Percentiles rank a stretch among this genome's conserved stretches.
phyloP scores from a whole-genome alignment of 2,329 filamentous ascomycete genomes.

The Sporothrix curviconia region DNA sequence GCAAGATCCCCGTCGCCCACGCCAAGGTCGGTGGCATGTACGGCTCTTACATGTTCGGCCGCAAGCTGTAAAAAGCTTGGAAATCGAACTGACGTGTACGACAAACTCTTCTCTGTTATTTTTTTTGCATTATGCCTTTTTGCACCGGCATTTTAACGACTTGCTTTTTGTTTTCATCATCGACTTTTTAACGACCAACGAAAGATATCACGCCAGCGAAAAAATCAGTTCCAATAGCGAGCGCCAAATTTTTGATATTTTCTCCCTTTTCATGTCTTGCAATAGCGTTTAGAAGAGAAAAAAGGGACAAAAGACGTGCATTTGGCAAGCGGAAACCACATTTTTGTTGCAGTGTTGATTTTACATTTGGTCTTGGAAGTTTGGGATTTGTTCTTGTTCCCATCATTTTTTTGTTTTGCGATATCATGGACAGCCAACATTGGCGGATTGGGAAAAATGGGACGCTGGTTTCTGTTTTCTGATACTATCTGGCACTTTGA shows the following conservation, averaged over 20 bases:
- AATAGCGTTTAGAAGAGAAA: conserved; percentile 8
- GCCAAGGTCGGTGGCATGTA: conserved; percentile 94
- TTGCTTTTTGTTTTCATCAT: neutral
- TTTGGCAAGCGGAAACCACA: conserved; percentile 5
- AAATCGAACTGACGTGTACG: conserved; percentile 8
- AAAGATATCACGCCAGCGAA: conserved; percentile 3
- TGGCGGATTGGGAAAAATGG: neutral
- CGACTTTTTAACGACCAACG: conserved; percentile 6
- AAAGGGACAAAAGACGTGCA: neutral
- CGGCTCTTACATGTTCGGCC: conserved; percentile 62
- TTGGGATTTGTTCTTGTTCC: neutral
- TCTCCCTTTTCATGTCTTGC: neutral
- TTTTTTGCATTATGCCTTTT: conserved; percentile 7
- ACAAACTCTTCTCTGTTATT: conserved; percentile 9
- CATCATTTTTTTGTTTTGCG: neutral
- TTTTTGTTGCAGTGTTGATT: conserved; percentile 1
- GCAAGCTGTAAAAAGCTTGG: conserved; percentile 39
- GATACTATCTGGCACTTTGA: neutral
- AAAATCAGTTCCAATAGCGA: conserved; percentile 3
- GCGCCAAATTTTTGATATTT: neutral
- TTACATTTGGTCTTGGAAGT: neutral
- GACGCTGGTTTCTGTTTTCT: no score
- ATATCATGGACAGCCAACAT: neutral
- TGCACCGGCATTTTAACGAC: neutral
- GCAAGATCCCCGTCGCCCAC: conserved; percentile 83